phyloP scores from a whole-genome alignment of 768 basidiomycete genomes.

The Panellus pusillus region DNA sequence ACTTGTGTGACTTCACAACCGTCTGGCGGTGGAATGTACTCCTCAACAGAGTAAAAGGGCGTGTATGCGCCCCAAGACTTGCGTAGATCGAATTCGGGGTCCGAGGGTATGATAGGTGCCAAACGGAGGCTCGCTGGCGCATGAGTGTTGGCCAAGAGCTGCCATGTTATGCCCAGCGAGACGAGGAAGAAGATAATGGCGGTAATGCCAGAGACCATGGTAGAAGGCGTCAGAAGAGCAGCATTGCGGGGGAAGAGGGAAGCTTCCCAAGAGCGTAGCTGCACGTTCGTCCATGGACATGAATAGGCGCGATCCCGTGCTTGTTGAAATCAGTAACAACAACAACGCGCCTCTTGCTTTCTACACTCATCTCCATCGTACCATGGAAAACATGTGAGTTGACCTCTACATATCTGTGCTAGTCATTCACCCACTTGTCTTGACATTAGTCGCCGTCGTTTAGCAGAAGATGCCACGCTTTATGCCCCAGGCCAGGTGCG shows the following conservation, averaged over 20 bases:
- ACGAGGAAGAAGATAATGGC: background rate
- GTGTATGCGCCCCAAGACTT: constrained; percentile 61
- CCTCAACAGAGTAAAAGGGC: constrained; percentile 52
- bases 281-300: too few species aligned
- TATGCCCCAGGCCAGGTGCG: constrained; percentile 7
- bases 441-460: constrained; percentile 15
- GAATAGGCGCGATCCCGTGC: too few species aligned
- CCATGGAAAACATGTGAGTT: constrained; percentile 16
- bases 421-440: background rate
- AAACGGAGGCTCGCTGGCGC: background rate
- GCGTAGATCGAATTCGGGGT: constrained; percentile 7
- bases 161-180: constrained; percentile 13
- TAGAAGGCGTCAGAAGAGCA: background rate
- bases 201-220: background rate
- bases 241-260: too few species aligned
- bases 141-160: background rate
- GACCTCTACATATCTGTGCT: background rate
- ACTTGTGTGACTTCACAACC: constrained; percentile 61
- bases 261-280: too few species aligned
- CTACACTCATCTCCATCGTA: background rate
- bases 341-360: too few species aligned
- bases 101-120: background rate
- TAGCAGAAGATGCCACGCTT: constrained; percentile 13
- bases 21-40: constrained; percentile 47
- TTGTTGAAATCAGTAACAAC: too few species aligned